Evolutionary conservation across 345 rosid genomes (phyloP).

Genomic region (Camelina neglecta): DNA sequence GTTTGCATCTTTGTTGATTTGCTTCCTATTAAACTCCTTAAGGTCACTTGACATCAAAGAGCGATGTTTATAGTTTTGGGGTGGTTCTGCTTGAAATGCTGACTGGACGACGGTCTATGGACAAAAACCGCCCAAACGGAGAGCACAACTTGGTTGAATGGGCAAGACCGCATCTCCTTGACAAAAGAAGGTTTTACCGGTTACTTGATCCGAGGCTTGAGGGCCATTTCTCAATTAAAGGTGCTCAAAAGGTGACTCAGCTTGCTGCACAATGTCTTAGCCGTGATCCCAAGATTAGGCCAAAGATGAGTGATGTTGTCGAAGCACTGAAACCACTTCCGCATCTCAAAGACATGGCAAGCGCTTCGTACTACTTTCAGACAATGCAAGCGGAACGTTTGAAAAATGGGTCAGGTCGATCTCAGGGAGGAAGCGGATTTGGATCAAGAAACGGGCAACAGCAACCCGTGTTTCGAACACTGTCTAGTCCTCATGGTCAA

Average conservation of each 20-base stretch:
- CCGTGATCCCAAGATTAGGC: conserved; percentile 84
- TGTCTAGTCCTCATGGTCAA: conserved; percentile 78
- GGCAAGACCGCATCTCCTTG: conserved; percentile 83
- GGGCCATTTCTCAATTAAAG: conserved; percentile 80
- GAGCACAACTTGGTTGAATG: conserved; percentile 86
- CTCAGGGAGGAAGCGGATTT: conserved; percentile 52
- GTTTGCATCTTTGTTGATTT: conserved; percentile 1
- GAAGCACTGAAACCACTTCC: conserved; percentile 73
- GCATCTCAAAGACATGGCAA: conserved; percentile 80
- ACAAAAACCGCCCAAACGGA: conserved; percentile 77
- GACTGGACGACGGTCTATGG: conserved; percentile 82
- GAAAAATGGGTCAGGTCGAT: conserved; percentile 45
- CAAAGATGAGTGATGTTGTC: conserved; percentile 81
- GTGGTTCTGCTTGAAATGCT: conserved; percentile 84
- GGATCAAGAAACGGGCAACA: conserved; percentile 63
- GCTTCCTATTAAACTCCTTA: conserved; percentile 28
- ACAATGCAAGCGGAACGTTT: conserved; percentile 66
- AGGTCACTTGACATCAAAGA: conserved; percentile 85
- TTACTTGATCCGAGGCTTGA: conserved; percentile 82
- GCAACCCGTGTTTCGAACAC: conserved; percentile 54
- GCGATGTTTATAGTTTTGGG: conserved; percentile 87
- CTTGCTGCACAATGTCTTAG: conserved; percentile 80
- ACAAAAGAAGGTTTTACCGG: conserved; percentile 75
- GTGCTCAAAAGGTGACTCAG: conserved; percentile 79
- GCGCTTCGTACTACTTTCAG: conserved; percentile 80